Evolutionary conservation across 2,329 filamentous ascomycete species (phyloP).

Genomic region (Pezicula neosporulosa): DNA sequence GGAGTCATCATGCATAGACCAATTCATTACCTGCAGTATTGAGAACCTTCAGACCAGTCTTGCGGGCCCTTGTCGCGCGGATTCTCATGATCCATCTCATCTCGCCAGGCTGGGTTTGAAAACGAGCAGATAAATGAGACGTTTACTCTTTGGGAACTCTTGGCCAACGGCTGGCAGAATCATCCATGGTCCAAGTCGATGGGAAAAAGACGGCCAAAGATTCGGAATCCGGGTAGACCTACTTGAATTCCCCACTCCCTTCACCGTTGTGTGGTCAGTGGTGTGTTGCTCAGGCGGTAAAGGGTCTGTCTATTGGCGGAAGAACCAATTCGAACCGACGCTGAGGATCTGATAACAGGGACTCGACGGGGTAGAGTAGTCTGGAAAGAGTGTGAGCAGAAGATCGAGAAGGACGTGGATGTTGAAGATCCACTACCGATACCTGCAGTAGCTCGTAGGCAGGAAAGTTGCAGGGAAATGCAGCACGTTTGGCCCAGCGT

Average conservation of each 20-base stretch:
- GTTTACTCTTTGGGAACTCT: not conserved
- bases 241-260: not conserved
- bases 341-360: too few species aligned
- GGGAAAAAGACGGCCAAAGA: not conserved
- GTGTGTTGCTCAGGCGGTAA: not conserved
- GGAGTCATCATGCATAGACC: not conserved
- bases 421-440: too few species aligned
- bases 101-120: not conserved
- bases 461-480: too few species aligned
- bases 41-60: not conserved
- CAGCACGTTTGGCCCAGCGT: too few species aligned
- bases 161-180: not conserved
- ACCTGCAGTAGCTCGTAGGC: too few species aligned
- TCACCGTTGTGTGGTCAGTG: not conserved
- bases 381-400: too few species aligned
- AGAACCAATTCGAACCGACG: too few species aligned
- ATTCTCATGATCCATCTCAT: not conserved
- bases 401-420: too few species aligned
- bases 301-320: not conserved
- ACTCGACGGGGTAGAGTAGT: too few species aligned
- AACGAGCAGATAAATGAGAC: not conserved
- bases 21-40: not conserved
- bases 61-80: not conserved
- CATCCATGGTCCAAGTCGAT: not conserved
- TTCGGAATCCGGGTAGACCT: not conserved